Percentiles rank a stretch among this genome's conserved stretches.
Conservation (phyloP, 139 green algal species). For the Gonium pectorale region DNA sequence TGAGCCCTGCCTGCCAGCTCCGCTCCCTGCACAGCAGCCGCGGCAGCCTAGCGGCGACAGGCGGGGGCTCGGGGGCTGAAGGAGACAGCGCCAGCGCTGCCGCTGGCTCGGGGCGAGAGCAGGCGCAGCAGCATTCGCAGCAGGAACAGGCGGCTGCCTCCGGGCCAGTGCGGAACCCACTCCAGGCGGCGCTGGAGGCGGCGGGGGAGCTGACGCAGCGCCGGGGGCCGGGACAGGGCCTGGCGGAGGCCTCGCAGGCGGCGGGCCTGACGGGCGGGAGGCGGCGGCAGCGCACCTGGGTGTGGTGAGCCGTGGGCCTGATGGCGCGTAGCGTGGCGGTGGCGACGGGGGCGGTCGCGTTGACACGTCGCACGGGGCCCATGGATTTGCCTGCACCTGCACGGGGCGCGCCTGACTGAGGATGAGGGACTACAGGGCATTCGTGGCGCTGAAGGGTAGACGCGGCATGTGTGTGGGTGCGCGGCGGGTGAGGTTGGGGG, state of each 20-base stretch:
- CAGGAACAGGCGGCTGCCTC: not conserved
- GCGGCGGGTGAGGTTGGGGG: no score
- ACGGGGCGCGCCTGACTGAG: no score
- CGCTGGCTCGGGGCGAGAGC: not conserved
- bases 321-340: no score
- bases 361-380: no score
- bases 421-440: no score
- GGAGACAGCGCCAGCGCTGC: not conserved
- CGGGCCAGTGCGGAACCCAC: conserved; percentile 27
- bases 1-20: no score
- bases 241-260: not conserved
- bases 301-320: conserved; percentile 22
- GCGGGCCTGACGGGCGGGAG: not conserved
- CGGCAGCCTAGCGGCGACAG: not conserved
- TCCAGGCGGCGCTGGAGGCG: conserved; percentile 19
- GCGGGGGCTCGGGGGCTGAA: not conserved
- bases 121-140: not conserved
- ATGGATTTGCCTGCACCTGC: no score
- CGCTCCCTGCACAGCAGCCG: not conserved
- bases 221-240: not conserved
- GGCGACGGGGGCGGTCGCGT: no score
- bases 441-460: no score
- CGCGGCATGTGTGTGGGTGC: no score
- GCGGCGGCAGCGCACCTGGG: conserved; percentile 6
- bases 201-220: not conserved